Evolutionary conservation across 2,329 filamentous ascomycete species (phyloP), one percentile per base, ranked within the genome.

Genomic region (Zymoseptoria tritici): DNA sequence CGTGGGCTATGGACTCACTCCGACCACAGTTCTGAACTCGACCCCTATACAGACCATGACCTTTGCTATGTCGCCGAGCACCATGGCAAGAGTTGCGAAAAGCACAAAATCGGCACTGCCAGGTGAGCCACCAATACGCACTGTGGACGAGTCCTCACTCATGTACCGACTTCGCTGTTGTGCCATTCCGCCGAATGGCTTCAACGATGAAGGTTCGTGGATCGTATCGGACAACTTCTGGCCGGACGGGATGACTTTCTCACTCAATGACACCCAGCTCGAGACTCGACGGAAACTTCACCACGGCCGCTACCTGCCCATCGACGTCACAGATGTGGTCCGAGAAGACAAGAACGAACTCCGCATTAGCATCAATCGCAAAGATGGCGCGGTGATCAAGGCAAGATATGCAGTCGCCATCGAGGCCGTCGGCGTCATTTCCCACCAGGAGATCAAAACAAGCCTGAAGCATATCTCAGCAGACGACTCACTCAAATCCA

Each of bases 151-250:
- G 60, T 82, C 83, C 4, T 84, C 82, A 55, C 73, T 82, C 4
- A 81, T 84, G 42, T 86, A 87, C 68, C 87, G 91, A 16, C 68
- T 96, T 21, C 86, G 90, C 9, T 88, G 88, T 68, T 83, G 87
- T 66, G 77, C 59, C 72, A 46, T 78, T 60, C 62, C 70, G 4
- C 59, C 72, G 0, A 59, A 67, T 16, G 66, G 65, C 9, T 72
- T 71, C 54, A 62, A 78, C 1, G 64, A 71, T 2, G 78, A 84
- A 49, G 70, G 77, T 7, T 73, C 77, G 1, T 96, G 91, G 90
- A 78, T 82, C 5, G 77, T 80, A 1, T 73, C 78, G n/a, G 82
- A 87, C 36, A 87, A 83, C 5, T 70, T 73, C 21, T 97, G 91
- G 91, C 90, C 91, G 0, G 78, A 81, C 42, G 81, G 83, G 55